Percentiles rank a stretch among this genome's conserved stretches.
Evolutionary conservation across 306 rosid species (phyloP).

Genomic region (Rosa persica): DNA sequence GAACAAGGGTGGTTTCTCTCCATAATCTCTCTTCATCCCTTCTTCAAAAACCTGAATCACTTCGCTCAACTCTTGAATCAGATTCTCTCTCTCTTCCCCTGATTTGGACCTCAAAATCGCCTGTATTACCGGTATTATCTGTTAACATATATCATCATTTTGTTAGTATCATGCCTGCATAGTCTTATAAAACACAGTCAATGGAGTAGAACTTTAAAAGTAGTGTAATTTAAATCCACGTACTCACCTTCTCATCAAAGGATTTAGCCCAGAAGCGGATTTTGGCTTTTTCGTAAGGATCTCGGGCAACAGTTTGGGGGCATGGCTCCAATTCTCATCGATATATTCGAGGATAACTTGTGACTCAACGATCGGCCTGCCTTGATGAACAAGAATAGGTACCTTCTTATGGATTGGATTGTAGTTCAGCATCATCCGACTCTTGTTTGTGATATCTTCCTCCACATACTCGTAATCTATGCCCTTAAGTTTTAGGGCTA

Average conservation of each 20-base stretch:
- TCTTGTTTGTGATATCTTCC: conserved; percentile 42
- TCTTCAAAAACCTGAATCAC: conserved; percentile 33
- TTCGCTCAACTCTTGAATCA: conserved; percentile 24
- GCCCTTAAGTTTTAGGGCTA: conserved; percentile 48
- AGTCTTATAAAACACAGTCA: background rate
- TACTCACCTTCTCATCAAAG: conserved; percentile 26
- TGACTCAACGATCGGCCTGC: conserved; percentile 36
- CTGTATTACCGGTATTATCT: conserved; percentile 5
- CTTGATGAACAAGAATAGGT: conserved; percentile 41
- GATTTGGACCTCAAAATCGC: conserved; percentile 11
- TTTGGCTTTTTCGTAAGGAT: conserved; percentile 40
- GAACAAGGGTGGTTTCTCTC: conserved; percentile 16
- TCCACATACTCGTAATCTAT: conserved; percentile 38
- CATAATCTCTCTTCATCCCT: conserved; percentile 40
- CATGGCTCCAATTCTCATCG: conserved; percentile 36
- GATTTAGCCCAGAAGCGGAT: conserved; percentile 42
- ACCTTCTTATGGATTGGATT: conserved; percentile 44
- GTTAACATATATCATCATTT: background rate
- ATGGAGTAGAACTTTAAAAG: no score
- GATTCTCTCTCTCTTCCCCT: conserved; percentile 34
- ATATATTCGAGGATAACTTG: conserved; percentile 44
- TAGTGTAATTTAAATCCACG: no score
- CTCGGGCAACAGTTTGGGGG: conserved; percentile 39
- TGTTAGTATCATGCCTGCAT: background rate
- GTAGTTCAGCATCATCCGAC: conserved; percentile 32